phyloP scores from a whole-genome alignment of 2,329 filamentous ascomycete species.

The Cercospora sp. region DNA sequence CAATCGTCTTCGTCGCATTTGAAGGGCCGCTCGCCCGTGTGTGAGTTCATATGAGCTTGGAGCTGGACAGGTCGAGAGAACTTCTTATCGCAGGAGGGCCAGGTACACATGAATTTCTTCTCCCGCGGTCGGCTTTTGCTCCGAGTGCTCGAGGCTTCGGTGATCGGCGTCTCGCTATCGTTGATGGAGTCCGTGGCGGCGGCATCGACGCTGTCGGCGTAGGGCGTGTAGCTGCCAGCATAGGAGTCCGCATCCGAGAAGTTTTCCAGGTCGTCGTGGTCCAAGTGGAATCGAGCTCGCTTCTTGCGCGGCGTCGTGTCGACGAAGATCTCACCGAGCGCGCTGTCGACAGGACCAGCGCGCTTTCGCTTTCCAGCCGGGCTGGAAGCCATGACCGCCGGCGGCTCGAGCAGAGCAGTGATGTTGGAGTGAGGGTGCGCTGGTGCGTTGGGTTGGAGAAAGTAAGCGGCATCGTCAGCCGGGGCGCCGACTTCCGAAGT shows the following conservation, averaged over 20 bases:
- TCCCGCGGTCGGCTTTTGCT: slow-evolving; percentile 50
- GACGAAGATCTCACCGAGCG: slow-evolving; percentile 16
- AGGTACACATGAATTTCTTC: slow-evolving; percentile 76
- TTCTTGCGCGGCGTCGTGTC: slow-evolving; percentile 22
- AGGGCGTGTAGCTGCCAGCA: slow-evolving; percentile 14
- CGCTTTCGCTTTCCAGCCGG: slow-evolving; percentile 19
- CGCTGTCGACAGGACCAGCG: slow-evolving; percentile 7
- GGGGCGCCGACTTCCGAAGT: neutral
- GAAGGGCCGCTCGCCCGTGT: slow-evolving; percentile 82
- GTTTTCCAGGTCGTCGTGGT: slow-evolving; percentile 11
- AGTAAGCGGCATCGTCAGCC: neutral
- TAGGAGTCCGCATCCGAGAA: slow-evolving; percentile 15
- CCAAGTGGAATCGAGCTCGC: slow-evolving; percentile 9
- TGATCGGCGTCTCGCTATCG: slow-evolving; percentile 25
- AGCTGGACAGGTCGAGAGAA: slow-evolving; percentile 86
- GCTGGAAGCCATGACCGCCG: slow-evolving; percentile 11
- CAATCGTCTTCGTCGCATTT: slow-evolving; percentile 69
- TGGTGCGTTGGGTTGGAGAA: neutral
- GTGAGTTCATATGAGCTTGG: slow-evolving; percentile 76
- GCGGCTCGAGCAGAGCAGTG: neutral
- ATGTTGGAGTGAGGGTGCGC: neutral
- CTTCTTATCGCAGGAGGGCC: slow-evolving; percentile 71
- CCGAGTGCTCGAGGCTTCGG: slow-evolving; percentile 26
- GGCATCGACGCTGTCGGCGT: slow-evolving; percentile 17
- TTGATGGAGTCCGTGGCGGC: slow-evolving; percentile 19